Base-by-base conservation (phyloP, 768 basidiomycete genomes). In the Pleurotus pulmonarius region DNA sequence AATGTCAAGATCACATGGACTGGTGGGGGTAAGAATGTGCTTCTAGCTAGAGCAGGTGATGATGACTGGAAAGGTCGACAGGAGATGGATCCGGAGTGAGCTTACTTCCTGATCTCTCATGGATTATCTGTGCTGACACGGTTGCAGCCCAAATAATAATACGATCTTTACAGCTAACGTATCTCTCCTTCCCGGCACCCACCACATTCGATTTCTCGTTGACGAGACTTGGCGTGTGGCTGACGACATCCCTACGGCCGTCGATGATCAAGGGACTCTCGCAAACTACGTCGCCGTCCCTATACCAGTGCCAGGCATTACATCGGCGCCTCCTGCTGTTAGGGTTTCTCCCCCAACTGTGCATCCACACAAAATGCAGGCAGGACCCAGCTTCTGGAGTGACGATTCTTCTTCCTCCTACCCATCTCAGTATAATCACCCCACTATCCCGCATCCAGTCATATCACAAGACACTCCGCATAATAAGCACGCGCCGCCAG, bases 171-270 rank as follows among this genome's bases (percentile, higher is more conserved):
- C 66, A 29, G 68, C 73, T 3, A 74, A 69, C n/a, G 74, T 82
- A 46, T 38, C 63, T 45, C 82, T 98, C 0, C 83, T 85, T 8
- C 93, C 94, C 0, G 96, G 96, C 13, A 94, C 94, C 0, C 94
- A 98, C 66, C 91, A 94, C 61, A 80, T 98, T 67, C 92, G 94
- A 57, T 98, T 97, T 77, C 83, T 98, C 61, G 91, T 98, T 58
- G 96, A 98, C 68, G 91, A 89, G 46, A 82, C 85, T 46, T 93
- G 88, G 86, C 83, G 88, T 59, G 83, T 89, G 5, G 83, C 88
- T 2, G 81, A 87, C 60, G 85, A 90, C 60, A 79, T 80, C 22
- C 89, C 91, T 5, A 87, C 89, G 22, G 93, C 93, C 1, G 93
- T 95, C 46, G 93, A 94, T 66, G 94, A 98, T 67, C 90, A 94